phyloP scores from a whole-genome alignment of 2,329 filamentous ascomycete genomes.

The Apiospora rasikravindrae region DNA sequence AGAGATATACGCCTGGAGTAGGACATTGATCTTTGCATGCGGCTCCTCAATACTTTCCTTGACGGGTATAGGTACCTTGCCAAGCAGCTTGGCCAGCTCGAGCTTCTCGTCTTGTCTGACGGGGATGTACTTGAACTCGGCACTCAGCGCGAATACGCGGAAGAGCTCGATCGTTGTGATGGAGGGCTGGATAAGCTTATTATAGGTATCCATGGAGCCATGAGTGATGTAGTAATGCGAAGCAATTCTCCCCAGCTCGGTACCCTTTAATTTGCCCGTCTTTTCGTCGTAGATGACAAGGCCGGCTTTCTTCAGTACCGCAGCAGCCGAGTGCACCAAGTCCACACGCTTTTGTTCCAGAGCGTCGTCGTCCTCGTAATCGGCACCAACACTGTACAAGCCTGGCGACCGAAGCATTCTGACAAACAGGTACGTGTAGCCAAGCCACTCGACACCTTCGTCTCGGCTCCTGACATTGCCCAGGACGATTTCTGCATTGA shows the following conservation, averaged over 20 bases:
- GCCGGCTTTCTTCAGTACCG: slow-evolving; percentile 83
- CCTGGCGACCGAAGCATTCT: slow-evolving; percentile 96
- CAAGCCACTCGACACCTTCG: slow-evolving; percentile 98
- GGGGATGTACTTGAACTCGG: slow-evolving; percentile 99
- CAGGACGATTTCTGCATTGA: slow-evolving; percentile 95
- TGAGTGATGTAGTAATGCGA: slow-evolving; percentile 99
- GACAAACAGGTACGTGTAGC: slow-evolving; percentile 97
- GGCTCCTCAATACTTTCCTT: slow-evolving; percentile 98
- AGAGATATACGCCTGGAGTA: slow-evolving; percentile 95
- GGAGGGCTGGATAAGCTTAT: slow-evolving; percentile 89
- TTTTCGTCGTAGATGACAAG: slow-evolving; percentile 96
- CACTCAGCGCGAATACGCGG: slow-evolving; percentile 92
- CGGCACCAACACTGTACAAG: slow-evolving; percentile 91
- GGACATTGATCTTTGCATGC: slow-evolving; percentile 96
- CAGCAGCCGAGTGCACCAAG: slow-evolving; percentile 90
- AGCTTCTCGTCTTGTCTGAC: slow-evolving; percentile 98
- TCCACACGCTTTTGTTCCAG: slow-evolving; percentile 98
- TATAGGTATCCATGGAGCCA: slow-evolving; percentile 96
- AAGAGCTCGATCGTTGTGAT: slow-evolving; percentile 96
- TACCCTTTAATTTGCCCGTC: slow-evolving; percentile 84
- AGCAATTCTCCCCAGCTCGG: slow-evolving; percentile 92
- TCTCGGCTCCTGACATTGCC: slow-evolving; percentile 91
- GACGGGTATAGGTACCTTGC: slow-evolving; percentile 90
- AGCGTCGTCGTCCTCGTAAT: slow-evolving; percentile 91
- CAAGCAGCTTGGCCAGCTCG: slow-evolving; percentile 89